Percentiles rank a stretch among this genome's conserved stretches.
Evolutionary conservation across 257 asterid genomes (phyloP).

Genomic region (Dorcoceras hygrometricum): DNA sequence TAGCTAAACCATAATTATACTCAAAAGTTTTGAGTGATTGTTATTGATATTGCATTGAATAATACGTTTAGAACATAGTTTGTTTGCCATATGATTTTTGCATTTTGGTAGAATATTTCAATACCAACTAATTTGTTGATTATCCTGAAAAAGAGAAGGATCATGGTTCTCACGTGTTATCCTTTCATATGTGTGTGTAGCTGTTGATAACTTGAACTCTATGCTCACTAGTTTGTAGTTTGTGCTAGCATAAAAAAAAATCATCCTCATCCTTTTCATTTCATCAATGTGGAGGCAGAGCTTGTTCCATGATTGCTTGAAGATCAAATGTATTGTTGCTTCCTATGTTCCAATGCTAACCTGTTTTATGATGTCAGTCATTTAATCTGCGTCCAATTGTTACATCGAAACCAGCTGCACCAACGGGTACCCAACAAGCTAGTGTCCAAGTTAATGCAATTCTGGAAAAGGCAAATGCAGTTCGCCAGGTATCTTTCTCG

Average conservation of each 20-base stretch:
- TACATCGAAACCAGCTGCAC: conserved; percentile 43
- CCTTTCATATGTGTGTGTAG: neutral
- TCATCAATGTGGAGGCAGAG: neutral
- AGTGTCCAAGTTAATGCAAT: conserved; percentile 58
- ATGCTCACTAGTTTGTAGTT: conserved; percentile 4
- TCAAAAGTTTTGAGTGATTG: neutral
- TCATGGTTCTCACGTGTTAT: neutral
- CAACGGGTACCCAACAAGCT: conserved; percentile 28
- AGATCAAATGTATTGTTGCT: neutral
- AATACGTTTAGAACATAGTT: too few relatives aligned
- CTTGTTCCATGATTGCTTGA: neutral
- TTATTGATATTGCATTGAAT: neutral
- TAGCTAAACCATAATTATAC: conserved; percentile 9
- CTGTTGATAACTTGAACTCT: neutral
- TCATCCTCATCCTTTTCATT: neutral
- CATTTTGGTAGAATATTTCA: neutral
- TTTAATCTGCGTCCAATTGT: conserved; percentile 69
- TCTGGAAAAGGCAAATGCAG: conserved; percentile 81
- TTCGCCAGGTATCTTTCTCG: conserved; percentile 61
- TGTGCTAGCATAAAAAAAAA: neutral
- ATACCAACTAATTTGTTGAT: neutral
- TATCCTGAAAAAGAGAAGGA: neutral
- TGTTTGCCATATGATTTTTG: neutral
- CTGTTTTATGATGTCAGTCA: conserved; percentile 46
- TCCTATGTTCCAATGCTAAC: neutral